A percentile compares a stretch with the other conserved stretches of the same genome.
Evolutionary conservation across 768 basidiomycete species (phyloP).

Genomic region (Tylopilus subfusipes): DNA sequence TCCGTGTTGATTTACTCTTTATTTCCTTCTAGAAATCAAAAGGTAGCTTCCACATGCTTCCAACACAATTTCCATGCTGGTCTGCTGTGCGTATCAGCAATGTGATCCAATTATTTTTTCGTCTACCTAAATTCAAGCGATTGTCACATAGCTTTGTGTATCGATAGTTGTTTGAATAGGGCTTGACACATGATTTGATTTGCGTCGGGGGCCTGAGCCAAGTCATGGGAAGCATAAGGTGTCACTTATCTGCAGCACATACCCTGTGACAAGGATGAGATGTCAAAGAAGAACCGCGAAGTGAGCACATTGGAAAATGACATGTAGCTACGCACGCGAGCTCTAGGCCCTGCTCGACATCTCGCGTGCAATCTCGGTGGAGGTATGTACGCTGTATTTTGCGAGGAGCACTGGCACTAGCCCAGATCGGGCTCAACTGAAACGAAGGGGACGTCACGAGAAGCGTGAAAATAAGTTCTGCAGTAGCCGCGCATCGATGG

Average conservation of each 20-base stretch:
- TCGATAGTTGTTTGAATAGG: background rate
- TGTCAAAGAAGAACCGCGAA: background rate
- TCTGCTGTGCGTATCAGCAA: slow-evolving; percentile 18
- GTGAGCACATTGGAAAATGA: too few species aligned
- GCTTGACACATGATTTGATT: background rate
- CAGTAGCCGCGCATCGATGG: too few species aligned
- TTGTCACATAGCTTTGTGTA: slow-evolving; percentile 10
- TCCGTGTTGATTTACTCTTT: background rate
- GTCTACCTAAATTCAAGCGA: slow-evolving; percentile 1
- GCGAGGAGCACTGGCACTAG: too few species aligned
- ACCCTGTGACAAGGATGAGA: background rate
- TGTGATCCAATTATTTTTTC: slow-evolving; percentile 6
- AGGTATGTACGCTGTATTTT: background rate
- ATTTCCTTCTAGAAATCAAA: background rate
- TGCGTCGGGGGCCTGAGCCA: background rate
- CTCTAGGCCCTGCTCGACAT: too few species aligned
- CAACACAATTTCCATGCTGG: background rate
- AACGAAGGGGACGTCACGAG: too few species aligned
- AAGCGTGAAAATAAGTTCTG: too few species aligned
- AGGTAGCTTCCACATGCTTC: background rate
- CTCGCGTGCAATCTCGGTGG: background rate
- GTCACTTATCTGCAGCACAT: too few species aligned
- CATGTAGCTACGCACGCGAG: too few species aligned
- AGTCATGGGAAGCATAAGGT: background rate
- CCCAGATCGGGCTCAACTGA: too few species aligned